These are phyloP conservation scores for Talaromyces amestolkiae DNA, from an alignment of 2,329 filamentous ascomycete genomes.

Conservation along the genomic window DNA sequence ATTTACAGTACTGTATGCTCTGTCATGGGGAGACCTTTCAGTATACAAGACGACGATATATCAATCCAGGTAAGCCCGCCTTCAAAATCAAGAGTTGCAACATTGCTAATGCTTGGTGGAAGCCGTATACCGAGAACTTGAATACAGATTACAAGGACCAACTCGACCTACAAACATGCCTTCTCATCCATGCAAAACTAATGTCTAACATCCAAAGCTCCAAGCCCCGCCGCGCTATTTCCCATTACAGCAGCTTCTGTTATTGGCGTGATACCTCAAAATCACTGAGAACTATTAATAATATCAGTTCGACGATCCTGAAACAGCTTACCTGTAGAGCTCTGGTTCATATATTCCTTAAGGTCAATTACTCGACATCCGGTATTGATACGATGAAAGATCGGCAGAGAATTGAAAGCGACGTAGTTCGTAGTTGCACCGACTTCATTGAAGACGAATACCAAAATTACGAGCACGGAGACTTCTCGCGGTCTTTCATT, in stretches of 20 bases:
- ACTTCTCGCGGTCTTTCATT: not conserved
- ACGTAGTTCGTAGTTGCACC: not conserved
- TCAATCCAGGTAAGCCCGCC: not conserved
- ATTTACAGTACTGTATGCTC: not conserved
- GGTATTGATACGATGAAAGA: not conserved
- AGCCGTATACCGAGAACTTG: not conserved
- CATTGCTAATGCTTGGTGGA: not conserved
- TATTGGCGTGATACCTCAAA: not conserved
- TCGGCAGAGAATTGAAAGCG: not conserved
- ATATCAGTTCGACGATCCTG: not conserved
- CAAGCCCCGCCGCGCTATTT: not conserved
- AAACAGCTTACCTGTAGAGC: not conserved
- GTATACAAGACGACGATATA: conserved; percentile 1
- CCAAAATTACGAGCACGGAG: not conserved
- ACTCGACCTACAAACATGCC: not conserved
- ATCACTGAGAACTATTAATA: not conserved
- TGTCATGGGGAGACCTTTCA: not conserved
- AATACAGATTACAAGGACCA: not conserved
- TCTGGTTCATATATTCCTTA: not conserved
- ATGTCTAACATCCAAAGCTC: not conserved
- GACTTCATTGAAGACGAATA: conserved; percentile 1
- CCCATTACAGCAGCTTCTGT: conserved; percentile 2
- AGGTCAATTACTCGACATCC: not conserved
- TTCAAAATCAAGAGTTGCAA: not conserved
- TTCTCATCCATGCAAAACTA: not conserved